phyloP scores from a whole-genome alignment of 2,329 filamentous ascomycete genomes.

The Trichophyton verrucosum region DNA sequence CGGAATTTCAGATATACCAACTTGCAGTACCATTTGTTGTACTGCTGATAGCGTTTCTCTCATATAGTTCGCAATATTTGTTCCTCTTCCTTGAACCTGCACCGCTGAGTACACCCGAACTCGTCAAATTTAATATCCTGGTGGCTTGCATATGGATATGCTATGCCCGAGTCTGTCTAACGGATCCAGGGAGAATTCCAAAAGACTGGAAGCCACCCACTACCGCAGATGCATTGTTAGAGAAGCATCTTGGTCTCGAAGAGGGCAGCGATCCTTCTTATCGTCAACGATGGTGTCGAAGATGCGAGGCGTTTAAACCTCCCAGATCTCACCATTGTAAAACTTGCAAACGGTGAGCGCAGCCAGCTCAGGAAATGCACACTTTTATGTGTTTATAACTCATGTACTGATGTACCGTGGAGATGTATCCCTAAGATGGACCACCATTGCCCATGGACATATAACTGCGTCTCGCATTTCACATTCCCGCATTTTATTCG shows the following conservation, averaged over 20 bases:
- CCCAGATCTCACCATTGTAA: conserved; percentile 55
- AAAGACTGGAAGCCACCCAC: conserved; percentile 24
- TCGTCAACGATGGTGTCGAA: conserved; percentile 46
- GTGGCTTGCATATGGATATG: conserved; percentile 45
- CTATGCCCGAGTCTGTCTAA: conserved; percentile 47
- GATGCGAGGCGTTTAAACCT: conserved; percentile 49
- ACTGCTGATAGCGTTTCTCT: conserved; percentile 45
- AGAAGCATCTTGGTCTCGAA: conserved; percentile 13
- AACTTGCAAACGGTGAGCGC: conserved; percentile 43
- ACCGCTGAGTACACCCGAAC: conserved; percentile 39
- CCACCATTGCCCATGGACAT: conserved; percentile 56
- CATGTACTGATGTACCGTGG: background rate
- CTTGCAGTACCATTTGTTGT: conserved; percentile 45
- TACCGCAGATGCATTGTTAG: background rate
- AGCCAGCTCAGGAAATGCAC: background rate
- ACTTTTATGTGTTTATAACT: background rate
- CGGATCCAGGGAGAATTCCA: conserved; percentile 46
- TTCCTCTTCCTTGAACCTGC: conserved; percentile 43
- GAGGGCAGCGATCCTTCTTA: conserved; percentile 6
- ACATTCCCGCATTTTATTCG: conserved; percentile 55
- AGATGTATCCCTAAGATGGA: conserved; percentile 55
- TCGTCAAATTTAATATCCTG: conserved; percentile 44
- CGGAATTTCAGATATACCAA: conserved; percentile 22
- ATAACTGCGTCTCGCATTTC: conserved; percentile 53
- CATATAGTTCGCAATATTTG: conserved; percentile 48